Evolutionary conservation across 176 grass and related monocot genomes (phyloP).

Genomic region (Paspalum notatum): DNA sequence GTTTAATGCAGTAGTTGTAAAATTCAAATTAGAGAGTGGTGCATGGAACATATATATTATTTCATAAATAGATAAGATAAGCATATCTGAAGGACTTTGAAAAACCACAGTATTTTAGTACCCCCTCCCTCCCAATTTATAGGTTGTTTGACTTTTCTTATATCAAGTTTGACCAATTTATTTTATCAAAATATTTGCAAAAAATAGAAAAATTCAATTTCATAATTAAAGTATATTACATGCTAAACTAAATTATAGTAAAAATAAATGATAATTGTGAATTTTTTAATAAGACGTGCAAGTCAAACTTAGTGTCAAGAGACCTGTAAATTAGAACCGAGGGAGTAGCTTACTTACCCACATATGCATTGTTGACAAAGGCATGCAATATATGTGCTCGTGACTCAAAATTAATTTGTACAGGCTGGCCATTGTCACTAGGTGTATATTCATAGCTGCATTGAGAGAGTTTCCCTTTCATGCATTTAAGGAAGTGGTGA

Average conservation of each 20-base stretch:
- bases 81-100: background rate
- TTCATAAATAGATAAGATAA: constrained; percentile 1
- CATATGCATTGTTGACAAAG: constrained; percentile 69
- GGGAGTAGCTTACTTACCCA: constrained; percentile 48
- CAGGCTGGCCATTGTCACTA: constrained; percentile 30
- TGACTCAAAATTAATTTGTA: constrained; percentile 69
- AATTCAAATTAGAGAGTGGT: constrained; percentile 5
- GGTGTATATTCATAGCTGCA: constrained; percentile 70
- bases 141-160: too few species aligned
- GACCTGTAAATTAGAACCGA: too few species aligned
- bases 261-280: too few species aligned
- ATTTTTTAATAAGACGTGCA: too few species aligned
- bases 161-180: too few species aligned
- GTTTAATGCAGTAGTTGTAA: background rate
- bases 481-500: background rate
- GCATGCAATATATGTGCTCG: constrained; percentile 82
- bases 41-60: constrained; percentile 12
- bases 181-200: too few species aligned
- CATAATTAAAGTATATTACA: too few species aligned
- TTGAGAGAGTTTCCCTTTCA: constrained; percentile 42
- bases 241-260: too few species aligned
- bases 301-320: too few species aligned
- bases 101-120: background rate
- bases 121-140: too few species aligned
- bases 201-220: too few species aligned